phyloP scores from a whole-genome alignment of 768 basidiomycete species.

The Phanerodontia chrysosporium region DNA sequence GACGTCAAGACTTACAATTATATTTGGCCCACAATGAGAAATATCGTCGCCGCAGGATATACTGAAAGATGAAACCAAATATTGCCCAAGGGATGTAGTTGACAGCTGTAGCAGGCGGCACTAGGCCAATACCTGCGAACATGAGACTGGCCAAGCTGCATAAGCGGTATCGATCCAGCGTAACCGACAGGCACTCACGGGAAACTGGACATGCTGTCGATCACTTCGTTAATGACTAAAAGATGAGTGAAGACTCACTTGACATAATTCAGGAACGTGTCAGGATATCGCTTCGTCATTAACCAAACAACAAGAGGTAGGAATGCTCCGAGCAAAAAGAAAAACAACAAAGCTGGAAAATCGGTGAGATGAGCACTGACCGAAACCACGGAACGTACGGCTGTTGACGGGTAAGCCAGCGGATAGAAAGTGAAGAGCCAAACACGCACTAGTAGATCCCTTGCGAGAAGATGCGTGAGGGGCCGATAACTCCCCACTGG shows the following conservation, averaged over 20 bases:
- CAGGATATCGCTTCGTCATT: constrained; percentile 58
- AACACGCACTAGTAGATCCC: constrained; percentile 57
- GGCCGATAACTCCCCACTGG: constrained; percentile 68
- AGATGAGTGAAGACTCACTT: constrained; percentile 43
- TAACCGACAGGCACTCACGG: constrained; percentile 36
- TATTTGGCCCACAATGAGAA: constrained; percentile 78
- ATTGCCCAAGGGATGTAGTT: constrained; percentile 82
- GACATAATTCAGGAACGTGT: constrained; percentile 57
- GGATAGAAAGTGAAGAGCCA: not conserved
- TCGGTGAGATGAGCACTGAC: constrained; percentile 21
- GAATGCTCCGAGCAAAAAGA: constrained; percentile 70
- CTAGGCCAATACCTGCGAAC: constrained; percentile 61
- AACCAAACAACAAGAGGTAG: constrained; percentile 63
- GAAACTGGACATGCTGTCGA: constrained; percentile 32
- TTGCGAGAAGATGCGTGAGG: constrained; percentile 49
- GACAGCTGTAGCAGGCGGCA: constrained; percentile 81
- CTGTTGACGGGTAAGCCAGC: not conserved
- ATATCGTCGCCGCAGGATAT: constrained; percentile 56
- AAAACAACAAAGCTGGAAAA: constrained; percentile 49
- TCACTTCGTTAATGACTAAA: constrained; percentile 16
- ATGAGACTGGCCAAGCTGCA: too few species aligned
- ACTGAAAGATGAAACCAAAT: constrained; percentile 76
- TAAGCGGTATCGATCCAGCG: too few species aligned
- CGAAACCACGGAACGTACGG: not conserved
- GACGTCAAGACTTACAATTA: constrained; percentile 48